Conservation (phyloP, 1,284 basidiomycete genomes). For the Phellinidium pouzarii region DNA sequence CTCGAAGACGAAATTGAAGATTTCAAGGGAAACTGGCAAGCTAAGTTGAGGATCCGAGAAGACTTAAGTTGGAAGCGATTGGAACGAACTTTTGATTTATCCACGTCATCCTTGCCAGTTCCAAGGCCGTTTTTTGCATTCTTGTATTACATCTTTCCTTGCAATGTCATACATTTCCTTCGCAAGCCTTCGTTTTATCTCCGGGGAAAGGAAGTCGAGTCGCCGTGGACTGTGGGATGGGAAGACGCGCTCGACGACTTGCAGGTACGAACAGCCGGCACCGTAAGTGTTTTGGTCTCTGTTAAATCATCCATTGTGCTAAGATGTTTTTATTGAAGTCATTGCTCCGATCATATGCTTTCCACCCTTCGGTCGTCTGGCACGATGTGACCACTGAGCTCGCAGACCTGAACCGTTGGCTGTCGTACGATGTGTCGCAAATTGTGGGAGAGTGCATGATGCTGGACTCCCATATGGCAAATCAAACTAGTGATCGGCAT, state of each 20-base stretch:
- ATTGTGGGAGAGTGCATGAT: conserved; percentile 68
- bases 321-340: conserved; percentile 35
- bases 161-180: conserved; percentile 74
- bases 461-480: conserved; percentile 56
- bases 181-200: conserved; percentile 62
- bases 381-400: conserved; percentile 60
- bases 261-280: conserved; percentile 53
- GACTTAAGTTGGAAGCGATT: conserved; percentile 61
- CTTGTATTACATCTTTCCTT: conserved; percentile 85
- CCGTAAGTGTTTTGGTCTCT: conserved; percentile 38
- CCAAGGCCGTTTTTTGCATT: conserved; percentile 64
- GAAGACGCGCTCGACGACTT: conserved; percentile 60
- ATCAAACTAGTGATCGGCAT: not conserved
- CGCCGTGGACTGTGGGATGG: conserved; percentile 59
- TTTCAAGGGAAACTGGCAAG: conserved; percentile 22
- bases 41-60: conserved; percentile 38
- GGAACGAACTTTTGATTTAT: conserved; percentile 47
- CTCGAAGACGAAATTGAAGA: conserved; percentile 33
- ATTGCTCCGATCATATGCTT: conserved; percentile 62
- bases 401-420: conserved; percentile 58
- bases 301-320: conserved; percentile 9
- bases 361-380: conserved; percentile 70
- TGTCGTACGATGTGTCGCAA: conserved; percentile 53
- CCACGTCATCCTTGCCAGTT: conserved; percentile 45
- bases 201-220: conserved; percentile 37